Evolutionary conservation across 1,284 basidiomycete genomes (phyloP), one percentile per base, ranked within the genome.

Genomic region (Rhodotorula sp.): DNA sequence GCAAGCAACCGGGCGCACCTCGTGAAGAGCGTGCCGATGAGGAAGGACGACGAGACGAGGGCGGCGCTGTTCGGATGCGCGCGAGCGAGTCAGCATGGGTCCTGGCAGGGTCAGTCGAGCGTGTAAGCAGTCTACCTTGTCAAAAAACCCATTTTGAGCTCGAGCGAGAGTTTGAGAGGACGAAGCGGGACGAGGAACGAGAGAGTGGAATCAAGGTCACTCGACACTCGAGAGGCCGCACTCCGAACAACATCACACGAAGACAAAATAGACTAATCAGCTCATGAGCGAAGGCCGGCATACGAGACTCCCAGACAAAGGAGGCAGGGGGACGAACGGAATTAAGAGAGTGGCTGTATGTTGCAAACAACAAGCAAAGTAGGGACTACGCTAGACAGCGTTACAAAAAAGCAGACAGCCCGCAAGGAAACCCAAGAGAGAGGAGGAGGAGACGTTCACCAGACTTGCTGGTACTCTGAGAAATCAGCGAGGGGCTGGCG

Each of bases 11-110:
- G 13, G 22, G 13, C 60, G 39, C 27, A 70, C 68, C 64, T 66
- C 24, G 73, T 74, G 55, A 74, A 74, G 39, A 74, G 67, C 34
- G 62, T 60, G 19, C 73, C 73, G 49, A 74, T 24, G 11, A 74
- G 64, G 68, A 74, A 74, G 27, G 62, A 62, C 4, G 66, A 52
- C 24, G 64, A 63, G 19, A 67, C 63, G 57, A 72, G 56, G 2
- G 72, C 64, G 24, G 67, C 56, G 46, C 70, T 72, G 62, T 19
- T 27, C 20, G 27, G 44, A 22, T 10, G 11, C 32, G 20, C 24
- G 11, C 27, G 44, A 24, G 30, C 9, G 15, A 22, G 47, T 29
- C 17, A 19, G 10, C 9, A 4, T 34, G 36, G 15, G 22, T 15
- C 7, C 52, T 5, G 27, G 22, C 4, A 11, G 20, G 0, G 58